phyloP scores from a whole-genome alignment of 163 green algal species.

The Scenedesmus sp. region DNA sequence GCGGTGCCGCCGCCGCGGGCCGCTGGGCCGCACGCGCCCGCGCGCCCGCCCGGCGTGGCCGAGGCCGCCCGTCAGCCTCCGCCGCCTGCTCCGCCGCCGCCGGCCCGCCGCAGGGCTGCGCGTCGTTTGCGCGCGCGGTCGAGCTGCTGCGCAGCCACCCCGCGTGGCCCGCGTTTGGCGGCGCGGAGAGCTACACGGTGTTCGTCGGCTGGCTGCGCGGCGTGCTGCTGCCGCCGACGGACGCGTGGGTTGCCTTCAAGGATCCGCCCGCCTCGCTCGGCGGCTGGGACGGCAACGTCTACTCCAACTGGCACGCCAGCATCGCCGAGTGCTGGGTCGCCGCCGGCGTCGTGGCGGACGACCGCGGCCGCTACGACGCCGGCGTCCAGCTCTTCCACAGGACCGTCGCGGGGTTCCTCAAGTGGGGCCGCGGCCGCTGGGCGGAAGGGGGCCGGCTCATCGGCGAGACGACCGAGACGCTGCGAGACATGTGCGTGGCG shows the following conservation, averaged over 20 bases:
- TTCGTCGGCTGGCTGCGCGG: neutral
- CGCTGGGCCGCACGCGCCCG: neutral
- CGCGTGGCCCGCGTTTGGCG: neutral
- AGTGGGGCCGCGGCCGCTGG: slow-evolving; percentile 17
- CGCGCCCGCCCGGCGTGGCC: too few species aligned
- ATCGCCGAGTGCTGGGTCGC: slow-evolving; percentile 8
- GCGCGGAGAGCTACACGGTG: neutral
- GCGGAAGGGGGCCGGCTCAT: neutral
- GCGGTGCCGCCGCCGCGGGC: neutral
- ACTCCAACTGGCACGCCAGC: slow-evolving; percentile 21
- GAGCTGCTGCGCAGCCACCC: slow-evolving; percentile 30
- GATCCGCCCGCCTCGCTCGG: neutral
- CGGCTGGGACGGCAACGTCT: slow-evolving; percentile 22
- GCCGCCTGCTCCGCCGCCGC: neutral
- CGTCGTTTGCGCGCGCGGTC: slow-evolving; percentile 20
- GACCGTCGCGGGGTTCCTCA: slow-evolving; percentile 9
- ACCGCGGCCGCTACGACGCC: slow-evolving; percentile 1
- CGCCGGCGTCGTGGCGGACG: neutral
- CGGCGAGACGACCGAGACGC: slow-evolving; percentile 27
- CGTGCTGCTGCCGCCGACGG: neutral
- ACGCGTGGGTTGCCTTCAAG: slow-evolving; percentile 12
- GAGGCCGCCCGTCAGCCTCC: neutral
- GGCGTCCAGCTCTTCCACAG: neutral
- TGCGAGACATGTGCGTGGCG: slow-evolving; percentile 45
- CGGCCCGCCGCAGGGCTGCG: slow-evolving; percentile 4